A percentile compares a stretch with the other conserved stretches of the same genome.
Conservation (phyloP, 2,329 filamentous ascomycete species). For the Hypoxylon sp. region DNA sequence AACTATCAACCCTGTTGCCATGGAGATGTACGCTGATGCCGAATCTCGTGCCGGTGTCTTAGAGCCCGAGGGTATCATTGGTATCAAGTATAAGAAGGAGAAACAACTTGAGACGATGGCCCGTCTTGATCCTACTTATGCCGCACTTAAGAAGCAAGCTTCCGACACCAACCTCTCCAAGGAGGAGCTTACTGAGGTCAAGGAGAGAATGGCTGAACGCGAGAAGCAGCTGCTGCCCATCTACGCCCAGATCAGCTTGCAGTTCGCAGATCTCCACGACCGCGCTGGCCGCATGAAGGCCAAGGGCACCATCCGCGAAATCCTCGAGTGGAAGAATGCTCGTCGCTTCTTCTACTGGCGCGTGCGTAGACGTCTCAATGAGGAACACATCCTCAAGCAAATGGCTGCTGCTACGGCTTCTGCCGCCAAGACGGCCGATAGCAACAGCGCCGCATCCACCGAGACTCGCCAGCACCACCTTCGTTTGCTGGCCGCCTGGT, state of each 20-base stretch:
- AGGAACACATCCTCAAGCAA: constrained; percentile 96
- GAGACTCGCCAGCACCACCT: constrained; percentile 77
- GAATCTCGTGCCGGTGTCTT: constrained; percentile 97
- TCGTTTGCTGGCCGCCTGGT: constrained; percentile 86
- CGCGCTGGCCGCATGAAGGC: constrained; percentile 98
- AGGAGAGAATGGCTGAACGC: constrained; percentile 85
- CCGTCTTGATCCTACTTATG: constrained; percentile 88
- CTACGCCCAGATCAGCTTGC: constrained; percentile 94
- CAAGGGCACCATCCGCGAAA: constrained; percentile 91
- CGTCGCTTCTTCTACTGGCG: constrained; percentile 99
- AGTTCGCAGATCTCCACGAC: constrained; percentile 98
- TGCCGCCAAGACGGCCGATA: constrained; percentile 56
- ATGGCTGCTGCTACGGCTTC: constrained; percentile 69
- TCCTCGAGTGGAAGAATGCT: constrained; percentile 88
- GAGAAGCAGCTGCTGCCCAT: constrained; percentile 93
- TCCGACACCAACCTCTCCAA: constrained; percentile 76
- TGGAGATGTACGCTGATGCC: constrained; percentile 99
- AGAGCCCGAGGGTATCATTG: constrained; percentile 97
- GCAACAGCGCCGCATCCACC: constrained; percentile 53
- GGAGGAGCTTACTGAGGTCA: constrained; percentile 83
- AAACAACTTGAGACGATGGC: constrained; percentile 98
- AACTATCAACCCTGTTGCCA: constrained; percentile 94
- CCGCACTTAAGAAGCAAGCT: constrained; percentile 84
- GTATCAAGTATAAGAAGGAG: constrained; percentile 98
- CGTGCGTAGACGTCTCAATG: constrained; percentile 93